A percentile compares a stretch with the other conserved stretches of the same genome.
These are phyloP conservation scores for Lipomyces kockii DNA, from an alignment of 805 yeast species.

Conservation along the genomic window DNA sequence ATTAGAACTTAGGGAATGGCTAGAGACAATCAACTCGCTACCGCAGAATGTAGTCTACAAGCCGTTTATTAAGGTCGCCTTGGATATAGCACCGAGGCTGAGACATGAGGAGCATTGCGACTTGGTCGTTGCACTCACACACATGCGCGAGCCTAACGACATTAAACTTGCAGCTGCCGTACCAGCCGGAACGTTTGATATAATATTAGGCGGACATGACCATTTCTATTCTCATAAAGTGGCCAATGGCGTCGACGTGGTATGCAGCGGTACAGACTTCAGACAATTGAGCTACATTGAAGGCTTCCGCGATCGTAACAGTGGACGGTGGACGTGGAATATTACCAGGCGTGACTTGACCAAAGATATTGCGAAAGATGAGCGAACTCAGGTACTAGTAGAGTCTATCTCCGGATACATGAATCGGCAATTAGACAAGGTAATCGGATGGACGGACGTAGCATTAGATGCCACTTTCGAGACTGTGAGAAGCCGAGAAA, in stretches of 20 bases:
- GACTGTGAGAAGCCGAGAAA: constrained; percentile 36
- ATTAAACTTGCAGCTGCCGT: constrained; percentile 29
- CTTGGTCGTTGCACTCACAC: constrained; percentile 37
- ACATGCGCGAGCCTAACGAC: constrained; percentile 39
- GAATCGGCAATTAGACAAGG: constrained; percentile 26
- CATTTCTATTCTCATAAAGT: constrained; percentile 36
- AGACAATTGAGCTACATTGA: constrained; percentile 37
- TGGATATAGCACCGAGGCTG: constrained; percentile 19
- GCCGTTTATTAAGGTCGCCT: constrained; percentile 29
- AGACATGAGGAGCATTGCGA: constrained; percentile 35
- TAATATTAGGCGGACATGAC: constrained; percentile 38
- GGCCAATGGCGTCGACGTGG: constrained; percentile 31
- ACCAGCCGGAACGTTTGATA: constrained; percentile 36
- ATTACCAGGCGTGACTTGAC: constrained; percentile 31
- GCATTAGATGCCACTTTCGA: constrained; percentile 35
- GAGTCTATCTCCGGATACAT: constrained; percentile 25
- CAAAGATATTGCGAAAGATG: constrained; percentile 24
- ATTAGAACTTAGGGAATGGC: constrained; percentile 35
- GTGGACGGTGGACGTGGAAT: constrained; percentile 24
- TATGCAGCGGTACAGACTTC: constrained; percentile 37
- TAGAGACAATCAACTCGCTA: constrained; percentile 34
- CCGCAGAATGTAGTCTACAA: constrained; percentile 31
- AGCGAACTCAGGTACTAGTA: constrained; percentile 19
- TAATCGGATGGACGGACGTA: constrained; percentile 36
- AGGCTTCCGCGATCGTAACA: constrained; percentile 23